Base-by-base conservation (phyloP, 2,329 filamentous ascomycete species). In the Fusarium nelsonii region DNA sequence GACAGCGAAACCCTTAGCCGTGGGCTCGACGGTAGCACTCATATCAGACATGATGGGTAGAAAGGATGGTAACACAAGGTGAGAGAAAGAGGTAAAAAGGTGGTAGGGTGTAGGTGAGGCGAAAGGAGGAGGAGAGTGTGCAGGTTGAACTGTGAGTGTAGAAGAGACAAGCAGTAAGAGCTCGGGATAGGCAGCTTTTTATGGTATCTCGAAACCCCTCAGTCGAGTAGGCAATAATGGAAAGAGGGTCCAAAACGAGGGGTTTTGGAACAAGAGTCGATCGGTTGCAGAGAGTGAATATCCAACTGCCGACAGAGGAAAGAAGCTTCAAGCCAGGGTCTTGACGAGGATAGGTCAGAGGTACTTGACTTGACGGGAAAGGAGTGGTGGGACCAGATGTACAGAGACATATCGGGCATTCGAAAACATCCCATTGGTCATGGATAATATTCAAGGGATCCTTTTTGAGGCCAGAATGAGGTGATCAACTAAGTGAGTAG, bases 1-100 rank as follows among this genome's bases (percentile, higher is more conserved):
- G 64, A 92, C 90, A 69, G 90, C 87, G 79, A 92, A 92, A 37
- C 90, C 90, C 63, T 84, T 82, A 71, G 84, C 79, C 65, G 88
- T 92, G 80, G 90, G 86, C 64, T 83, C 79, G 68, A 92, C 89
- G 54, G 84, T 85, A 60, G 90, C 90, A 74, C 87, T 90, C 76
- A 91, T 84, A 76, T 92, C 89, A 76, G 90, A 92, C 90, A 92
- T 92, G 67, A 69, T 82, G 63, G 74, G 43, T 23, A 34, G 43
- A 39, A 20, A 40, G 40, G 4, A 20, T 8, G 34, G 48, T 40
- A 51, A 40, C 34, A 51, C 48, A 51, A 51, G n/a, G 33, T 34
- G 55, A 39, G 15, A 46, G 40, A 20, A 45, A 4, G 4, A 15
- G 12, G 23, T 30, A 58, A 4, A 16, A 39, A 46, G 40, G 53